Percentiles rank a stretch among this genome's conserved stretches.
Evolutionary conservation across 345 rosid genomes (phyloP).

Genomic region (Durio zibethinus): DNA sequence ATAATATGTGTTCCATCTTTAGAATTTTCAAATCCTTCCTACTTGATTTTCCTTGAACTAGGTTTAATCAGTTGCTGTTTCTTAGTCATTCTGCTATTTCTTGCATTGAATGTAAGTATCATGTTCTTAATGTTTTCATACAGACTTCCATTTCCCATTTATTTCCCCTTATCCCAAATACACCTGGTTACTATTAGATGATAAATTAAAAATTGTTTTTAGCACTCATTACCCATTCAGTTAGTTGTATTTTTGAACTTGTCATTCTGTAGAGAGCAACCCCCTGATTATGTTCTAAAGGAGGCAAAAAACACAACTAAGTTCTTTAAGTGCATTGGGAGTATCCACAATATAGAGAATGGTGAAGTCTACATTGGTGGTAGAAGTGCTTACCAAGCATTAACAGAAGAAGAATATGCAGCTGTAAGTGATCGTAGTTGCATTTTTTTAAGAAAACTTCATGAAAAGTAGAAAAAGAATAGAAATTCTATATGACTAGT

Average conservation of each 20-base stretch:
- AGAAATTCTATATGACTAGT: not conserved
- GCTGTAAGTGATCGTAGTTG: conserved; percentile 56
- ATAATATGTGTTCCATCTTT: not conserved
- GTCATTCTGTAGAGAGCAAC: conserved; percentile 70
- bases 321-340: conserved; percentile 92
- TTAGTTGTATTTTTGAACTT: conserved; percentile 15
- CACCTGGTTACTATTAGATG: not conserved
- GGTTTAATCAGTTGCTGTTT: not conserved
- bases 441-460: conserved; percentile 6
- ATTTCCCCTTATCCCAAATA: not conserved
- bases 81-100: not conserved
- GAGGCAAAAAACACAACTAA: conserved; percentile 86
- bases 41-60: not conserved
- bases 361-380: conserved; percentile 47
- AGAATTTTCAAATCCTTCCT: not conserved
- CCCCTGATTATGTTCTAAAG: conserved; percentile 92
- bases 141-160: not conserved
- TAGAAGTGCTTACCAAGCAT: conserved; percentile 67
- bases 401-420: conserved; percentile 84
- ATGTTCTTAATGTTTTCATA: not conserved
- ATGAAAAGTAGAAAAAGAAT: not conserved
- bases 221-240: not conserved
- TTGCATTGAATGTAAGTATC: not conserved
- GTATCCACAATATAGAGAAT: conserved; percentile 61
- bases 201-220: not conserved